Conservation (phyloP, 768 basidiomycete species). For the Suillus decipiens region DNA sequence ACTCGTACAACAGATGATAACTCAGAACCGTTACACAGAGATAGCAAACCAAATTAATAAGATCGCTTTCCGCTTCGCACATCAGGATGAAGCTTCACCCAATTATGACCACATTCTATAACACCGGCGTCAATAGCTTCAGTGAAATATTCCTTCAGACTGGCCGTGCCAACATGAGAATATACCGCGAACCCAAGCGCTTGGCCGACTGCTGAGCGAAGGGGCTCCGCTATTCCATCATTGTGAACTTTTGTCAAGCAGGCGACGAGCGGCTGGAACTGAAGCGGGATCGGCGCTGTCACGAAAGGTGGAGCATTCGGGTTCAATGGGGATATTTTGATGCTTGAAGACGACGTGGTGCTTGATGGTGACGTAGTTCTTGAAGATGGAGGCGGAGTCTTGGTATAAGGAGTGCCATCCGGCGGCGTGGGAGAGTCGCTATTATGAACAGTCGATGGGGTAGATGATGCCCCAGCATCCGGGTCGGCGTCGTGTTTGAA, state of each 20-base stretch:
- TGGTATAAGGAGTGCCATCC: not conserved
- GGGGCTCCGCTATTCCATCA: constrained; percentile 34
- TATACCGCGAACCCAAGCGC: constrained; percentile 37
- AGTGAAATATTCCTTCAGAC: constrained; percentile 42
- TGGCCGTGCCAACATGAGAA: constrained; percentile 39
- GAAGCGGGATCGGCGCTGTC: constrained; percentile 11
- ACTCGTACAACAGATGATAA: not conserved
- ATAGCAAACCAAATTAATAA: not conserved
- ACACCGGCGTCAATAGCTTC: constrained; percentile 42
- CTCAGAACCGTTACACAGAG: not conserved
- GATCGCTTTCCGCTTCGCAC: not conserved
- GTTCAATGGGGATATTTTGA: too few relatives aligned
- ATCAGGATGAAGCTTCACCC: constrained; percentile 23
- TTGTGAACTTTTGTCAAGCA: constrained; percentile 32
- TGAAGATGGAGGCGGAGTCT: not conserved
- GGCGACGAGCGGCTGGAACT: constrained; percentile 35
- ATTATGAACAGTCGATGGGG: constrained; percentile 12
- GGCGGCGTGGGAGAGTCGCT: not conserved
- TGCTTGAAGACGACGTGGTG: too few relatives aligned
- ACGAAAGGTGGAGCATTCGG: not conserved
- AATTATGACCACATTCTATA: constrained; percentile 39
- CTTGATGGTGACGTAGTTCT: not conserved
- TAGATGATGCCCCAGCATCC: constrained; percentile 16
- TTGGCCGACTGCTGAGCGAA: constrained; percentile 40
- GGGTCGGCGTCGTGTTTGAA: constrained; percentile 1